phyloP scores from a whole-genome alignment of 768 basidiomycete species.

The Kwoniella pini region DNA sequence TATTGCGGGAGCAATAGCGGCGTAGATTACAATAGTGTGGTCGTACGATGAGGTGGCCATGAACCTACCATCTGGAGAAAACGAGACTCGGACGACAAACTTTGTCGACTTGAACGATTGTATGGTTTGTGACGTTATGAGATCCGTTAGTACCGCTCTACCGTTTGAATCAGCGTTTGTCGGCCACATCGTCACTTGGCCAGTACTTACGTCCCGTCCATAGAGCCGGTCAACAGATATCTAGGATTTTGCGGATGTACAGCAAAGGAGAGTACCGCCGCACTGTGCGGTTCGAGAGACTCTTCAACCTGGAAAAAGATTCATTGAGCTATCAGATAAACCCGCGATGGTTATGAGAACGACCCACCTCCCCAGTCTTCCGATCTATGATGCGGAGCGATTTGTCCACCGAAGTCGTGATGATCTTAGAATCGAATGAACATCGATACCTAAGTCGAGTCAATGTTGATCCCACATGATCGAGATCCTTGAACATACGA shows the following conservation, averaged over 20 bases:
- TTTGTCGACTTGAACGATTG: constrained; percentile 49
- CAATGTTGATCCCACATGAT: background rate
- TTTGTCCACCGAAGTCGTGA: constrained; percentile 51
- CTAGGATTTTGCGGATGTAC: constrained; percentile 42
- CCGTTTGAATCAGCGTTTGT: background rate
- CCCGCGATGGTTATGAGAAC: too few species aligned
- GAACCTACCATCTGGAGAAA: constrained; percentile 43
- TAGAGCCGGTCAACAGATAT: constrained; percentile 51
- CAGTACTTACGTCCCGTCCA: constrained; percentile 53
- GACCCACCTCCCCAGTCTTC: constrained; percentile 41
- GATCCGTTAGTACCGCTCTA: constrained; percentile 48
- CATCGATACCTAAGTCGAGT: constrained; percentile 32
- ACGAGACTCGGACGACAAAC: constrained; percentile 46
- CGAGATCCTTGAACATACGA: constrained; percentile 29
- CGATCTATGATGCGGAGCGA: constrained; percentile 46
- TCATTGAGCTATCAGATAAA: background rate
- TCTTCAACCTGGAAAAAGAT: constrained; percentile 36
- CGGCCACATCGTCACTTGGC: background rate
- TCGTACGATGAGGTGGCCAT: constrained; percentile 52
- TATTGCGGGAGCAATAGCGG: constrained; percentile 6
- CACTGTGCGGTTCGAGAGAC: constrained; percentile 44
- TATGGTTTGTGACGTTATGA: constrained; percentile 41
- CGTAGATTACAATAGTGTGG: constrained; percentile 43
- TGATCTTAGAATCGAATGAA: constrained; percentile 26
- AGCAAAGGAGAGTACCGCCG: constrained; percentile 46